Base-by-base conservation (phyloP, 129 eudicot genomes). In the Scalesia atractyloides region DNA sequence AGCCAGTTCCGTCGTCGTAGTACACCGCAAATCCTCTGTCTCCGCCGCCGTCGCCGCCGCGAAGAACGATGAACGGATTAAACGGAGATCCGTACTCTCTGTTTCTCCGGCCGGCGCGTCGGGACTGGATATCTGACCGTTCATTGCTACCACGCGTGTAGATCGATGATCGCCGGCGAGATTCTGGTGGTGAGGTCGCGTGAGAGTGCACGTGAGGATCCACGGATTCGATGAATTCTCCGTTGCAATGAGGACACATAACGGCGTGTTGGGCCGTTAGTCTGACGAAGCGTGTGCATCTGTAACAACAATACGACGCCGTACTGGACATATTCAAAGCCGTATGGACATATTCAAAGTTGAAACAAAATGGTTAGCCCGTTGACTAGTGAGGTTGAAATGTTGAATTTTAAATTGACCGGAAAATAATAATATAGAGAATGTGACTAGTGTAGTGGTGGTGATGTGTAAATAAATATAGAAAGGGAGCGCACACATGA, bases 291-390 rank as follows among this genome's bases (percentile, higher is more conserved):
- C 88, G 81, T 53, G 84, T 84, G 68, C 96, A 90, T 26, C 84
- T 66, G 82, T 87, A 87, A 58, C 96, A 90, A 93, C 93, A 90
- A 51, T 82, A 90, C 44, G 96, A 83, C 46, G 86, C 24, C 33
- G 82, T 22, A 59, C 79, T 72, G 26, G 88, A 69, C 83, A 70
- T 70, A 8, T 71, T 76, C 22, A 20, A 3, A 17, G 10, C 24
- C 33, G 82, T 22, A 59, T 72, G 26, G 88, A 69, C 83, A 70
- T 70, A 8, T 71, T 76, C 22, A 20, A 3, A 17, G 10, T 72
- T 30, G 34, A 30, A 30, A 30, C 34, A 30, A 26, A 26, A 26
- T 26, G 33, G 33, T 26, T 26, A 26, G 33, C 3, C 34, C 34
- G 34, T 30, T 26, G 34, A 30, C 34, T 30, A 30, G 9, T 41